phyloP scores from a whole-genome alignment of 768 basidiomycete genomes.

The Porphyrellus cyaneotinctus region DNA sequence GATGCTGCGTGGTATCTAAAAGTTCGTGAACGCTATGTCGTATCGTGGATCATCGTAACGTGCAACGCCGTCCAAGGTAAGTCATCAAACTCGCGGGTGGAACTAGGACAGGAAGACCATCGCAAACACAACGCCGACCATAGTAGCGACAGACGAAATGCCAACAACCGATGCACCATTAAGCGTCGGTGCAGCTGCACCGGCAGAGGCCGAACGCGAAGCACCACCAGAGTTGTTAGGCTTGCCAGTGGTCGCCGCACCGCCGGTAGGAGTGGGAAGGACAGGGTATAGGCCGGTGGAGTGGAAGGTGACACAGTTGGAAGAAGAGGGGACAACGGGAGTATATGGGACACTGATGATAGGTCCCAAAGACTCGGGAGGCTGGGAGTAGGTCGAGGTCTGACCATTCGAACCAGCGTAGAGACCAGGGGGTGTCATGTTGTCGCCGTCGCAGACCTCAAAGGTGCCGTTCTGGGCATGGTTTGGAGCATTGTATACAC shows the following conservation, averaged over 20 bases:
- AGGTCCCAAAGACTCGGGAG: conserved; percentile 44
- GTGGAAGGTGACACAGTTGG: conserved; percentile 39
- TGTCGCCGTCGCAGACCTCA: conserved; percentile 63
- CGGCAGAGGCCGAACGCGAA: conserved; percentile 15
- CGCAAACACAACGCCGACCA: conserved; percentile 33
- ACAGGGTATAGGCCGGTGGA: conserved; percentile 35
- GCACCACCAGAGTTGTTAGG: background rate
- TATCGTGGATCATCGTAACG: background rate
- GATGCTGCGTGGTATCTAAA: background rate
- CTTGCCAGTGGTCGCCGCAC: background rate
- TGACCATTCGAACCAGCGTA: conserved; percentile 38
- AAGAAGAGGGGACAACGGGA: conserved; percentile 37
- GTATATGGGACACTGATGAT: conserved; percentile 44
- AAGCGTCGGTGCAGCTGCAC: conserved; percentile 15
- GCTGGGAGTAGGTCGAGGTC: conserved; percentile 43
- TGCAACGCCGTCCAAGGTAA: background rate
- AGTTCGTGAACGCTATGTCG: background rate
- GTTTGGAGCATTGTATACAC: conserved; percentile 68
- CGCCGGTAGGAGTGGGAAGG: conserved; percentile 12
- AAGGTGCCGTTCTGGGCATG: conserved; percentile 55
- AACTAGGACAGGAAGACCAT: conserved; percentile 34
- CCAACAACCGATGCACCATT: conserved; percentile 19
- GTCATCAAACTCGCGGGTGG: background rate
- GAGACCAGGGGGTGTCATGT: conserved; percentile 56
- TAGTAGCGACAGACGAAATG: conserved; percentile 30